Evolutionary conservation across 169 alveolate species (phyloP).

Genomic region (Plasmodium malariae): DNA sequence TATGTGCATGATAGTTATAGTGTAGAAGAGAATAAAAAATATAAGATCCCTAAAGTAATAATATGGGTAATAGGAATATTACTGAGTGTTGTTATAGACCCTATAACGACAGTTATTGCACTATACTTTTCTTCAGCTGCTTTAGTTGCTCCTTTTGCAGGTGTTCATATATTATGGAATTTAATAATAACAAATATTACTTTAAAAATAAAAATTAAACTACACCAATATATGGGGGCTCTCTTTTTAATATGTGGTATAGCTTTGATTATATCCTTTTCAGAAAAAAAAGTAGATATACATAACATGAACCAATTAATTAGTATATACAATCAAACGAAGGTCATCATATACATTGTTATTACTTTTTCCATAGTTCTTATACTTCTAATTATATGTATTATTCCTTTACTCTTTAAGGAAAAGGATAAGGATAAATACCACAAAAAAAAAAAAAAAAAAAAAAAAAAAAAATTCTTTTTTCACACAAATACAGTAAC

Average conservation of each 20-base stretch:
- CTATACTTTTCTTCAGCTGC: slow-evolving; percentile 71
- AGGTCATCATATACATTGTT: slow-evolving; percentile 19
- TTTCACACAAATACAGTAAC: slow-evolving; percentile 6
- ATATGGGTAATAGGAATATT: slow-evolving; percentile 47
- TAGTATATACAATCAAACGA: slow-evolving; percentile 43
- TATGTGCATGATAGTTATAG: slow-evolving; percentile 60
- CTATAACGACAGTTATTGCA: slow-evolving; percentile 28
- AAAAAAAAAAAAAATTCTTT: neutral
- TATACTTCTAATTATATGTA: slow-evolving; percentile 25
- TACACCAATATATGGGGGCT: slow-evolving; percentile 70
- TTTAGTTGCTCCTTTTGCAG: slow-evolving; percentile 64
- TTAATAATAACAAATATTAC: slow-evolving; percentile 48
- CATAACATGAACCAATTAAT: slow-evolving; percentile 39
- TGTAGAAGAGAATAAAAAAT: slow-evolving; percentile 1
- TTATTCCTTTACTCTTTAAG: slow-evolving; percentile 23
- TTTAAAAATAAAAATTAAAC: slow-evolving; percentile 42
- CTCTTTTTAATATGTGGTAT: slow-evolving; percentile 59
- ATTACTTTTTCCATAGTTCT: slow-evolving; percentile 9
- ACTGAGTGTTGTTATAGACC: slow-evolving; percentile 43
- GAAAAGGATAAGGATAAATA: slow-evolving; percentile 1
- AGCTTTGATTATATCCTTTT: slow-evolving; percentile 42
- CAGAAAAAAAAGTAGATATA: slow-evolving; percentile 60
- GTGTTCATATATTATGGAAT: slow-evolving; percentile 74
- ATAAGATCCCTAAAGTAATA: slow-evolving; percentile 8
- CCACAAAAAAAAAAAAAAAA: neutral